Base-by-base conservation (phyloP, 345 rosid species). In the Citropsis articulata region DNA sequence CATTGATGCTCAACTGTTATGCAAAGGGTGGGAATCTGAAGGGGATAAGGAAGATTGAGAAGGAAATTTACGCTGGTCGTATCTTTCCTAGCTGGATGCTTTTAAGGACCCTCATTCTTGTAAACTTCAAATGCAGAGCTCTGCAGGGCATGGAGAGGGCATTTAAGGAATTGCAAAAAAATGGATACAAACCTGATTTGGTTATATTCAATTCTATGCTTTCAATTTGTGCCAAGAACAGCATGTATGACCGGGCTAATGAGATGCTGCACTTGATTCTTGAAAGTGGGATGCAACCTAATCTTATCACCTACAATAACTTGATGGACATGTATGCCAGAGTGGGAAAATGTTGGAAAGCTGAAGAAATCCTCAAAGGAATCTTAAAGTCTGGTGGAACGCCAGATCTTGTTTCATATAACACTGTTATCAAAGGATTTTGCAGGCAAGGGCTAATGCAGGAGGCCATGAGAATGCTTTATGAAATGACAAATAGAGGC, bases 61-160 rank as follows among this genome's bases (percentile, higher is more conserved):
- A 85, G 24, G 91, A 87, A 79, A 93, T 95, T 62, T 81, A 81
- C 14, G 84, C 82, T 14, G 97, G 98, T 21, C 79, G 72, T 21
- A 91, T 95, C 69, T 95, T 85, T 80, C 95, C 98, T 12, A 95
- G 95, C 90, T 93, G 98, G 98, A 89, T 95, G 87, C 89, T 95
- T 68, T 86, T 95, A 81, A 89, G 98, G 85, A 86, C 98, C 22
- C 91, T 95, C 33, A 75, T 95, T 63, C 93, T 91, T 62, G 88
- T 89, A 72, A 76, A 91, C 84, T 86, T 85, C 84, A 95, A 86
- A 81, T 93, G 98, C 78, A 86, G 97, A 80, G 72, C 89, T 66
- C 81, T 93, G 56, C 55, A 63, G 0, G 98, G 97, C 31, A 86
- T 78, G 88, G 97, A 91, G 83, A 88, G 92, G 79, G 90, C 97